Evolutionary conservation across 2,329 filamentous ascomycete species (phyloP).

Genomic region (Fonsecaea pugnacius): DNA sequence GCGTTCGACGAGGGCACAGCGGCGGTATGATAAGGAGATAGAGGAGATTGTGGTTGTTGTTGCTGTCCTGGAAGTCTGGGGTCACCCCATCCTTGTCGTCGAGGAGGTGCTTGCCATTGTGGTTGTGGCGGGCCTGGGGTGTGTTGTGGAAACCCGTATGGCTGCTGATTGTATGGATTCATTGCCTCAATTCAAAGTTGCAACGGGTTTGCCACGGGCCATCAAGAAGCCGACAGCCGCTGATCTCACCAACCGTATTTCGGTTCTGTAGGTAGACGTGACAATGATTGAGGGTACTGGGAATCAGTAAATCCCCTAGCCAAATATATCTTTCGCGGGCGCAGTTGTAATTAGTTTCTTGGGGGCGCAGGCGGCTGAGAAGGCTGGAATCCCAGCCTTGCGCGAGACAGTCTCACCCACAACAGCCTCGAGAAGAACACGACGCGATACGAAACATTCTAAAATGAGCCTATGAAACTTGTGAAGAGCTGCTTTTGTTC

Average conservation of each 20-base stretch:
- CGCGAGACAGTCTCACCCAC: conserved; percentile 2
- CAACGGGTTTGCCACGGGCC: neutral
- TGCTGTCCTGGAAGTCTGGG: conserved; percentile 26
- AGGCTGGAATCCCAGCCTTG: conserved; percentile 4
- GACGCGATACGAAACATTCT: neutral
- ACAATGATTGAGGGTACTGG: neutral
- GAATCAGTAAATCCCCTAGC: neutral
- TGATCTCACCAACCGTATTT: neutral
- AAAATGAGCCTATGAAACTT: neutral
- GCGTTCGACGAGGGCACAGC: conserved; percentile 10
- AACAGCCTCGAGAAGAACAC: neutral
- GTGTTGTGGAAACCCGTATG: conserved; percentile 34
- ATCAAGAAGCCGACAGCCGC: neutral
- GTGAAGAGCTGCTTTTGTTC: conserved; percentile 1
- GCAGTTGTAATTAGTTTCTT: conserved; percentile 1
- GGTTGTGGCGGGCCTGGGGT: conserved; percentile 36
- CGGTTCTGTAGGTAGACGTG: neutral
- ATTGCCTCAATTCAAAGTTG: conserved; percentile 11
- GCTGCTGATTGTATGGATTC: conserved; percentile 31
- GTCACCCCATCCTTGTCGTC: conserved; percentile 36
- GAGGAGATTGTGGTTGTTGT: conserved; percentile 23
- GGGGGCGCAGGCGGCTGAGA: neutral
- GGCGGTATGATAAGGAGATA: conserved; percentile 23
- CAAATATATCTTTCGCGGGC: neutral
- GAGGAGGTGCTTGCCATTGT: conserved; percentile 36